These are phyloP conservation scores for Scheffersomyces lignicola DNA, from an alignment of 1,139 yeast species.

Conservation along the genomic window DNA sequence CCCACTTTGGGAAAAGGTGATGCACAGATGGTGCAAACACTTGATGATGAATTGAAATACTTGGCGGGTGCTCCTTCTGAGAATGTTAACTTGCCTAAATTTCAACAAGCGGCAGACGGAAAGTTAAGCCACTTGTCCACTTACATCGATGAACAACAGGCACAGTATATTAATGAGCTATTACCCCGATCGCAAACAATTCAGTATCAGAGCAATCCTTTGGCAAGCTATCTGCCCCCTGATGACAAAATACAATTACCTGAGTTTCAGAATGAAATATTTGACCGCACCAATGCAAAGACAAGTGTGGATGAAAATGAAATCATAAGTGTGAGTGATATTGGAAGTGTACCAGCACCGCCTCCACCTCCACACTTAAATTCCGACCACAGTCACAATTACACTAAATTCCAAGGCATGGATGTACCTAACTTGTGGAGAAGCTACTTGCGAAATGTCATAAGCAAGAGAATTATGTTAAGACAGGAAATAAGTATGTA, in stretches of 20 bases:
- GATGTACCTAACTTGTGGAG: slow-evolving; percentile 36
- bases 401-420: neutral
- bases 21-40: slow-evolving; percentile 18
- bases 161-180: slow-evolving; percentile 15
- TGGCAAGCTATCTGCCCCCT: slow-evolving; percentile 1
- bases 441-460: slow-evolving; percentile 35
- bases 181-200: slow-evolving; percentile 2
- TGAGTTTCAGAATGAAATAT: slow-evolving; percentile 1
- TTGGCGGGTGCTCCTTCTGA: slow-evolving; percentile 30
- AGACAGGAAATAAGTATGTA: slow-evolving; percentile 43
- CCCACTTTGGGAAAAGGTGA: slow-evolving; percentile 26
- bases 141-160: slow-evolving; percentile 33
- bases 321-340: no score
- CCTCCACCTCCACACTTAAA: slow-evolving; percentile 28
- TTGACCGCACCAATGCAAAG: neutral
- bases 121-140: slow-evolving; percentile 25
- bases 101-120: slow-evolving; percentile 10
- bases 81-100: slow-evolving; percentile 12
- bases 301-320: neutral
- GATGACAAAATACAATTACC: slow-evolving; percentile 2
- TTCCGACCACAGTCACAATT: slow-evolving; percentile 8
- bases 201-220: slow-evolving; percentile 1
- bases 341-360: slow-evolving; percentile 27
- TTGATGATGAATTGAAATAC: slow-evolving; percentile 28
- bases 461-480: slow-evolving; percentile 38